Evolutionary conservation across 768 basidiomycete genomes (phyloP).

Genomic region (Hygrocybe coccinea): DNA sequence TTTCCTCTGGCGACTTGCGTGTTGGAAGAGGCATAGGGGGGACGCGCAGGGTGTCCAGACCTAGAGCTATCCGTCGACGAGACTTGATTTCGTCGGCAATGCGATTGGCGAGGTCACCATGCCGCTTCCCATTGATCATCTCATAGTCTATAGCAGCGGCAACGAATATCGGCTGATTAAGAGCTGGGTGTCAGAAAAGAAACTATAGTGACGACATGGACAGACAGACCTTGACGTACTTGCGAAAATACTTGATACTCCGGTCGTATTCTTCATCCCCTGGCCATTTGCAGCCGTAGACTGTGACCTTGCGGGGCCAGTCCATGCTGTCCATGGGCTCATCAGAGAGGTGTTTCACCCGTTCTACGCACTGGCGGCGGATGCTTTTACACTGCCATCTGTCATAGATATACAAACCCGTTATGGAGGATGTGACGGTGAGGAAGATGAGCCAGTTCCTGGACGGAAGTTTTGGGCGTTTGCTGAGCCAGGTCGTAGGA

Average conservation of each 20-base stretch:
- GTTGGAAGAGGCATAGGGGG: conserved; percentile 46
- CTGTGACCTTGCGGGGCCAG: conserved; percentile 71
- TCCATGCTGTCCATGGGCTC: conserved; percentile 60
- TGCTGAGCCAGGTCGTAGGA: conserved; percentile 73
- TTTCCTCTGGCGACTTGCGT: conserved; percentile 47
- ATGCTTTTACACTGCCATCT: conserved; percentile 74
- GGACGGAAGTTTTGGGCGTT: conserved; percentile 81
- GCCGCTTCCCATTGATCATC: conserved; percentile 70
- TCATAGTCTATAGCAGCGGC: conserved; percentile 94
- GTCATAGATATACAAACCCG: conserved; percentile 83
- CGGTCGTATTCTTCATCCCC: conserved; percentile 91
- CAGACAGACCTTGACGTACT: conserved; percentile 86
- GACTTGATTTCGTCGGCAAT: conserved; percentile 69
- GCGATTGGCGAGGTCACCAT: conserved; percentile 78
- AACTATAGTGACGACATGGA: neutral
- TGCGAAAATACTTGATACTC: conserved; percentile 83
- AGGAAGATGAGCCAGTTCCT: conserved; percentile 95
- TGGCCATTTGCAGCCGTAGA: conserved; percentile 88
- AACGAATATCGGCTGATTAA: conserved; percentile 77
- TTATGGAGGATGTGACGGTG: conserved; percentile 61
- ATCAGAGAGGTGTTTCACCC: conserved; percentile 73
- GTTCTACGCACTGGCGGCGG: conserved; percentile 70
- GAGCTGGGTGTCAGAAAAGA: conserved; percentile 10
- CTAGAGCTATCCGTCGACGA: conserved; percentile 62
- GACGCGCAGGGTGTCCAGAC: conserved; percentile 51